Percentiles rank a stretch among this genome's conserved stretches.
These are phyloP conservation scores for Blastobotrys apis DNA, from an alignment of 1,139 yeast genomes.

Conservation along the genomic window DNA sequence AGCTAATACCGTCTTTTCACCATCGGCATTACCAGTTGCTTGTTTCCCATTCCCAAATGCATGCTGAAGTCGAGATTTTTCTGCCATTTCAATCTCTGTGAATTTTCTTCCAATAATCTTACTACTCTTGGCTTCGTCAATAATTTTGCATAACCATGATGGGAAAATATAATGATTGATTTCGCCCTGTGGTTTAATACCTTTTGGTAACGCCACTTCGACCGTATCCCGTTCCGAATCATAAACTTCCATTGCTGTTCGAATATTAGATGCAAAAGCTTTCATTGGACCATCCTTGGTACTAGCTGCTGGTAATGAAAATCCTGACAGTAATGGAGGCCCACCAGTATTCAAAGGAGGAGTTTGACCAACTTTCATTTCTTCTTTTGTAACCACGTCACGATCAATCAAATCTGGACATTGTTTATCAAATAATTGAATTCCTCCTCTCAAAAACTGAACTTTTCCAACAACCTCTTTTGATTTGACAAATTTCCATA, in stretches of 20 bases:
- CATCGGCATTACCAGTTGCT: neutral
- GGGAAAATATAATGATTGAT: slow-evolving; percentile 28
- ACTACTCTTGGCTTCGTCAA: slow-evolving; percentile 30
- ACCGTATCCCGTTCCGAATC: slow-evolving; percentile 22
- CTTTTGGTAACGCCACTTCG: slow-evolving; percentile 22
- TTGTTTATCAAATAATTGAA: slow-evolving; percentile 29
- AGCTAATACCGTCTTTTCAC: slow-evolving; percentile 28
- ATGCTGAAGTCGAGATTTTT: slow-evolving; percentile 34
- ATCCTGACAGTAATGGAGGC: slow-evolving; percentile 30
- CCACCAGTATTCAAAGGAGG: slow-evolving; percentile 4
- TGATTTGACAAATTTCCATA: slow-evolving; percentile 46
- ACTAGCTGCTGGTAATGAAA: slow-evolving; percentile 25
- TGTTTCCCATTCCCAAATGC: slow-evolving; percentile 23
- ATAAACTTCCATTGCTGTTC: slow-evolving; percentile 21
- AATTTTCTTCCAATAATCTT: slow-evolving; percentile 37
- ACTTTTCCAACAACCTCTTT: slow-evolving; percentile 28
- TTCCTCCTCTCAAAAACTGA: slow-evolving; percentile 32
- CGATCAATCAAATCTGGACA: slow-evolving; percentile 29
- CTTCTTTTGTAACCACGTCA: neutral
- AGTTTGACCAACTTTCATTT: neutral
- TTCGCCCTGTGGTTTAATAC: slow-evolving; percentile 5
- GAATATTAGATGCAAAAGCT: slow-evolving; percentile 27
- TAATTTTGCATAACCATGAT: slow-evolving; percentile 34
- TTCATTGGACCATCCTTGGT: slow-evolving; percentile 26
- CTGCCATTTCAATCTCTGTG: slow-evolving; percentile 37